Base-by-base conservation (phyloP, 2,329 filamentous ascomycete genomes). In the Furcasterigmium furcatum region DNA sequence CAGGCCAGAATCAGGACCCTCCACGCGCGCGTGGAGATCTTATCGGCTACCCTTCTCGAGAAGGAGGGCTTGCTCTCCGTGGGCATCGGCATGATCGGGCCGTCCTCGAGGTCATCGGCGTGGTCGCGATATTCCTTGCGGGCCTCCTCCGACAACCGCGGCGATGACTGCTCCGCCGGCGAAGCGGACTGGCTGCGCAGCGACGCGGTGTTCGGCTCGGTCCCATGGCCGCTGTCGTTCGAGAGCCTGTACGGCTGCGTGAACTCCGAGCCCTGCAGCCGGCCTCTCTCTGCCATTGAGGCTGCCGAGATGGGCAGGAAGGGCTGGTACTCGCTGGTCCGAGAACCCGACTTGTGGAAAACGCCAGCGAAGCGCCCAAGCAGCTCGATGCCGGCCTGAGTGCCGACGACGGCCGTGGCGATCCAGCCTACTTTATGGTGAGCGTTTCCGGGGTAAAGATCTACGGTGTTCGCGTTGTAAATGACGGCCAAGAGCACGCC, bases 371-470 rank as follows among this genome's bases (percentile, higher is more conserved):
- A 79, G 35, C 76, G 69, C 43, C 83, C 82, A 39, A 89, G 67
- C 45, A 90, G 61, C 41, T 82, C 80, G 60, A 95, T 71, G 32
- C 86, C 57, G 14, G 86, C 76, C 68, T 96, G 92, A 1, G 77
- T 82, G 43, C 74, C 75, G 10, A 87, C 74, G 4, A 91, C 72
- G 73, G 81, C 87, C 4, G 87, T 92, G 24, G 86, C 76, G 35
- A 88, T 74, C 92, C 92, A 97, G 45, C 91, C 91, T 36, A 92
- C 77, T 63, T 88, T 91, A 70, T 91, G 84, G 64, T 96, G 91
- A n/a, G 86, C 80, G 60, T 95, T 95, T 60, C 87, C 85, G 25
- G 84, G 83, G 62, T 96, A 96, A 19, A 96, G 71, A 59, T 96
- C 88, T 1, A 91, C 90, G 0, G 90, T 95, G 52, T 79, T 82